Evolutionary conservation across 495 filamentous ascomycete genomes (phyloP), one percentile per base, ranked within the genome.

Genomic region (Geoglossum glabrum): DNA sequence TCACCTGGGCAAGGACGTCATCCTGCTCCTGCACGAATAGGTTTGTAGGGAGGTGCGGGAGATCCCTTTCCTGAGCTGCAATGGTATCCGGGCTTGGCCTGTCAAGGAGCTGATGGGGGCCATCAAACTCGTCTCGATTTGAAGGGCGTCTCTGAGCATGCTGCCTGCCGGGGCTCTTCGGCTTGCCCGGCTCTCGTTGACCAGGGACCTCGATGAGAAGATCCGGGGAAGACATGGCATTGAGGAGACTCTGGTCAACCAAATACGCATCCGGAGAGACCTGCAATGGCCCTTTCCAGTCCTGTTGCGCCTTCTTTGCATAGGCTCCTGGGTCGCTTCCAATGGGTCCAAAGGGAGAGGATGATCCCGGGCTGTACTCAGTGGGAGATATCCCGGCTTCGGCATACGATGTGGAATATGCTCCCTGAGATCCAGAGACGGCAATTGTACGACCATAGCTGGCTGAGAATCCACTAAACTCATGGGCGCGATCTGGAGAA

Each of bases 71-170:
- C 71, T 87, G 82, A 64, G 81, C 73, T 57, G 82, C 81, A 52
- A 85, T 73, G 65, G 76, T 79, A 54, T 81, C 78, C 56, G 79
- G 70, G 10, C 78, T 71, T 43, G 85, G 85, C 34, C 75, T 74
- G 55, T 85, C 77, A 61, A 92, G 74, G 57, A 86, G 80, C 66
- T 92, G 86, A 64, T 87, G 80, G 0, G 85, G 86, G 26, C 86
- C 86, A 71, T 89, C 86, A 69, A 90, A 93, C 67, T 90, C 87
- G 75, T 90, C 86, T 38, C 86, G 76, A 71, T 85, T 87, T n/a
- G n/a, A 25, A 17, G 34, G 56, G 40, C 56, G 56, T 13, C 56
- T 52, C 49, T 27, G 28, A 26, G 49, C 11, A 31, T 27, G 28
- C 4, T 28, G 23, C 49, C 15, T 52, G 49, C 49, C 25, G 30